Conservation (phyloP, 2,329 filamentous ascomycete genomes). For the Beauveria rudraprayagi region DNA sequence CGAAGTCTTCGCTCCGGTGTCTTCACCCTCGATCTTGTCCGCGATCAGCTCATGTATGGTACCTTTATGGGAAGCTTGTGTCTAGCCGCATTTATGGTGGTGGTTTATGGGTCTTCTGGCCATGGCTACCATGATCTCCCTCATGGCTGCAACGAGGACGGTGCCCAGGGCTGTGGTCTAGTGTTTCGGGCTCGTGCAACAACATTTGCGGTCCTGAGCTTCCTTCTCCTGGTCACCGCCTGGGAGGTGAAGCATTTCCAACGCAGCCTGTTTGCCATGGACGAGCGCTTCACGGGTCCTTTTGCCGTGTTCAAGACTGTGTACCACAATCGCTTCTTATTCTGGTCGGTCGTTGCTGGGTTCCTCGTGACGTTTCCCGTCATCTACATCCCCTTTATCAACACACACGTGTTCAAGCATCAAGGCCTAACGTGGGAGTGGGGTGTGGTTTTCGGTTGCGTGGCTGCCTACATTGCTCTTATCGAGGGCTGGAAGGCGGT, state of each 20-base stretch:
- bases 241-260: slow-evolving; percentile 70
- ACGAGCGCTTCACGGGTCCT: slow-evolving; percentile 40
- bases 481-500: slow-evolving; percentile 63
- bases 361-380: slow-evolving; percentile 54
- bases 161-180: slow-evolving; percentile 40
- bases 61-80: slow-evolving; percentile 55
- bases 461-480: slow-evolving; percentile 52
- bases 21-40: slow-evolving; percentile 56
- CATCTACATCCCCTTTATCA: slow-evolving; percentile 60
- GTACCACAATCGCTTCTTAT: slow-evolving; percentile 60
- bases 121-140: slow-evolving; percentile 43
- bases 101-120: slow-evolving; percentile 43
- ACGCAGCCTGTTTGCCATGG: slow-evolving; percentile 61
- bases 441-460: slow-evolving; percentile 55
- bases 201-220: slow-evolving; percentile 61
- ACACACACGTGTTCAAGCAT: slow-evolving; percentile 61
- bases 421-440: slow-evolving; percentile 63
- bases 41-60: slow-evolving; percentile 60
- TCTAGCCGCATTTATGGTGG: slow-evolving; percentile 51
- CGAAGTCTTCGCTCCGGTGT: slow-evolving; percentile 52
- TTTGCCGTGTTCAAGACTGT: slow-evolving; percentile 51
- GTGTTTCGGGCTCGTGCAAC: slow-evolving; percentile 60
- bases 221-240: slow-evolving; percentile 58
- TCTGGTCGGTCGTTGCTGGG: slow-evolving; percentile 54
- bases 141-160: slow-evolving; percentile 48